Evolutionary conservation across 495 filamentous ascomycete species (phyloP), one percentile per base, ranked within the genome.

Genomic region (Penicillium odoratum): DNA sequence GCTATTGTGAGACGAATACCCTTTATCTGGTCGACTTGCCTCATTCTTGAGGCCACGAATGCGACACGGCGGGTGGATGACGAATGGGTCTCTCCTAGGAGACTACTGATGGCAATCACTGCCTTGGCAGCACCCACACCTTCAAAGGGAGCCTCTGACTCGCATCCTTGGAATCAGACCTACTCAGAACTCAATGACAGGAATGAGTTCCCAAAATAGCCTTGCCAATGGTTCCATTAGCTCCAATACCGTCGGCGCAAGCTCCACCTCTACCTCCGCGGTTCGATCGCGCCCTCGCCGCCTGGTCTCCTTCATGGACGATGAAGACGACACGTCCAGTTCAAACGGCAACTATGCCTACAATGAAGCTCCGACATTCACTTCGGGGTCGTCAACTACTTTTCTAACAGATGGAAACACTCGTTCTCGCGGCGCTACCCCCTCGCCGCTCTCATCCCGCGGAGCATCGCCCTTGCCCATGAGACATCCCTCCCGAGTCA

Each of bases 381-480:
- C 71, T n/a, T 69, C 76, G 7, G 69, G 72, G 33, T 55, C 72
- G 10, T 74, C 70, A 9, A 62, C 68, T 5, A 66, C 62, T 45
- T 59, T 70, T 66, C 64, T 40, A 33, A 66, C 38, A 15, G 70
- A 70, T 3, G 67, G 70, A 18, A 62, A 69, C 5, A 56, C 70
- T 16, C 73, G 70, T 13, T 78, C 77, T 33, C 71, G 76, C 42
- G 71, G 72, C 38, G 64, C 68, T 38, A 77, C 74, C 34, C 75
- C 75, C 13, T 79, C 77, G 26, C 75, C 78, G 16, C 70, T 71
- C 34, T 65, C 74, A 30, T 78, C 79, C 36, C 74, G 77, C 51
- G 68, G 74, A 45, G 66, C 68, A 16, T 83, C 80, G 36, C 79
- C 80, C 36, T 71, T 80, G 43, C 77, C 80, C 9, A 74, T 70